Evolutionary conservation across 352 stramenopile genomes (phyloP), one percentile per base, ranked within the genome.

Genomic region (Globisporangium carolinianum): DNA sequence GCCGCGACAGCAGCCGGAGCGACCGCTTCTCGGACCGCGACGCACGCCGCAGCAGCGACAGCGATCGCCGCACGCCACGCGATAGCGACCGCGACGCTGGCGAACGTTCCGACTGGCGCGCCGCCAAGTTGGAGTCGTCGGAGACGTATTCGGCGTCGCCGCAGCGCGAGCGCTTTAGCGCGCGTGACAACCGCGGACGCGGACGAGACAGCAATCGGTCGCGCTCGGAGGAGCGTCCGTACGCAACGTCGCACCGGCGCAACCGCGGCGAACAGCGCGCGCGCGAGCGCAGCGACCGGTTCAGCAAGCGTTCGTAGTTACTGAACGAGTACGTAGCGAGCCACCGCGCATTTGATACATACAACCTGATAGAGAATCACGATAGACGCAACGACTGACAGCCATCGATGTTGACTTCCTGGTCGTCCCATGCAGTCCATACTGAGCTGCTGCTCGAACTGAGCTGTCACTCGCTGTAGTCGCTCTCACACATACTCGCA

Each of bases 261-360:
- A 42, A 56, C 14, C 58, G 58, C 49, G 50, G 65, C 39, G 47
- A 58, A 36, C 57, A 59, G 57, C 49, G 60, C 57, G 35, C 48
- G 14, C 52, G 58, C 11, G 58, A 64, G 6, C 58, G 58, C 41
- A 55, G 46, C 46, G 52, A 56, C 15, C 58, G 52, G n/a, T 58
- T 55, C 46, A 53, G 58, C 45, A 64, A 58, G 46, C 53, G 53
- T 38, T 32, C 24, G 24, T 32, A 32, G 24, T 32, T 32, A 32
- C 24, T 32, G 24, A 32, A 32, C 24, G 18, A 32, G 36, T 36
- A 47, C 38, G 10, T 42, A 8, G 38, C 10, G 38, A 11, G 38
- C 38, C 10, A 32, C 24, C 24, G 2, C 24, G 1, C 24, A 32
- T 32, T 32, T 32, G 24, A 32, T 32, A 32, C 24, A 32, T 32